These are phyloP conservation scores for Centella asiatica DNA, from an alignment of 129 eudicot genomes.

Conservation along the genomic window DNA sequence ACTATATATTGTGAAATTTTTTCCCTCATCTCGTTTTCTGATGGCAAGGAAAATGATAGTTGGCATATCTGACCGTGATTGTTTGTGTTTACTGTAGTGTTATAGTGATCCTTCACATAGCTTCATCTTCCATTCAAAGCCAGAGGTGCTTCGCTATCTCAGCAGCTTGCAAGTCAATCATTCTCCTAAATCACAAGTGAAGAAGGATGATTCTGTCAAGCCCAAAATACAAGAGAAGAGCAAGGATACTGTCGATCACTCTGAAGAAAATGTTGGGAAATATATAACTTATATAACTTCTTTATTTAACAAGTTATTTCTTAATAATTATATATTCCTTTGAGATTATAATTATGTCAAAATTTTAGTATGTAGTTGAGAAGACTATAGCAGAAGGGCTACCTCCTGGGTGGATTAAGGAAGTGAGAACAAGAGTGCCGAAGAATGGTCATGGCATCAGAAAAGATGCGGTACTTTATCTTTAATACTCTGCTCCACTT, in stretches of 20 bases:
- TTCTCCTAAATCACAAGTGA: background rate
- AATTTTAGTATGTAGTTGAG: slow-evolving; percentile 36
- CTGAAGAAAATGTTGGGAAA: slow-evolving; percentile 5
- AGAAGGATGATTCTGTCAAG: slow-evolving; percentile 8
- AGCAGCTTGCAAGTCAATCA: background rate
- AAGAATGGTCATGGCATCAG: slow-evolving; percentile 31
- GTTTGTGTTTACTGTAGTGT: slow-evolving; percentile 17
- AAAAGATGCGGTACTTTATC: slow-evolving; percentile 39
- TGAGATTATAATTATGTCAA: slow-evolving; percentile 19
- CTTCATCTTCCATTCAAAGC: slow-evolving; percentile 37
- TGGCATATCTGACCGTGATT: slow-evolving; percentile 3
- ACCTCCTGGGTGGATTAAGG: slow-evolving; percentile 67
- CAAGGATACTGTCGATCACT: background rate
- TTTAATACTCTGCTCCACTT: background rate
- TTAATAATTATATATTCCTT: background rate
- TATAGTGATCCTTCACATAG: slow-evolving; percentile 24
- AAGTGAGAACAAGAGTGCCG: slow-evolving; percentile 32
- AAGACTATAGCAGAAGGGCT: slow-evolving; percentile 44
- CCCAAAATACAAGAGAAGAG: background rate
- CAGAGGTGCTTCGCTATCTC: slow-evolving; percentile 46
- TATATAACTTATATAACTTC: background rate
- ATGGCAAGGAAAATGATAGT: background rate
- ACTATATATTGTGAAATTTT: background rate
- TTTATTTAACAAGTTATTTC: background rate
- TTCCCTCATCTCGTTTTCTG: background rate